phyloP scores from a whole-genome alignment of 768 basidiomycete species.

The Rhodotorula babjevae region DNA sequence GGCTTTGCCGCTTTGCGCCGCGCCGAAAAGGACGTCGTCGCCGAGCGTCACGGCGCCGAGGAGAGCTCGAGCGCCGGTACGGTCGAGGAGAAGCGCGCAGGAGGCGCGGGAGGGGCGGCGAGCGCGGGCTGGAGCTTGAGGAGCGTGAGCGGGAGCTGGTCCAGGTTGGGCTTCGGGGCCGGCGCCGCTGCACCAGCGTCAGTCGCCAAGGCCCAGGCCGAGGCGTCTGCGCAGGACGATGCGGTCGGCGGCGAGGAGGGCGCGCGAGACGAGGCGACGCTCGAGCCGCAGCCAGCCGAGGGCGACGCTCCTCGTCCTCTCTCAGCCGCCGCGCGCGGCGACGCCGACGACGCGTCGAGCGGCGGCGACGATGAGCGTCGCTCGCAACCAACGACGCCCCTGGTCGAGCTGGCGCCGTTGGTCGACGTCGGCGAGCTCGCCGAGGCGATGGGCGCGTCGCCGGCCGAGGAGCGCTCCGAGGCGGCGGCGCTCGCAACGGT shows the following conservation, averaged over 20 bases:
- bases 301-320: background rate
- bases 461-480: background rate
- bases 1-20: conserved; percentile 3
- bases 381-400: background rate
- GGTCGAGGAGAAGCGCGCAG: background rate
- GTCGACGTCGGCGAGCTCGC: conserved; percentile 12
- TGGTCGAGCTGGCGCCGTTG: background rate
- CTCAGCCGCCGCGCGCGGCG: background rate
- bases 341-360: too few relatives aligned
- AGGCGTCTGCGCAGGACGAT: background rate
- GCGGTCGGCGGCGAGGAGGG: too few relatives aligned
- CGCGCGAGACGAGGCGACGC: too few relatives aligned
- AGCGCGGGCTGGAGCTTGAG: background rate
- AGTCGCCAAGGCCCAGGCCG: background rate
- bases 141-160: conserved; percentile 1
- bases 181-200: background rate
- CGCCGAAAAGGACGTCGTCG: background rate
- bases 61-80: background rate
- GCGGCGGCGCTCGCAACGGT: background rate
- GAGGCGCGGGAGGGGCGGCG: too few relatives aligned
- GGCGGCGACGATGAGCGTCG: too few relatives aligned
- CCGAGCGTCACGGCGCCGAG: background rate
- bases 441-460: conserved; percentile 8
- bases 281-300: background rate
- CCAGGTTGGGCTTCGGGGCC: background rate